Base-by-base conservation (phyloP, 139 green algal genomes). In the Penium margaritaceum region DNA sequence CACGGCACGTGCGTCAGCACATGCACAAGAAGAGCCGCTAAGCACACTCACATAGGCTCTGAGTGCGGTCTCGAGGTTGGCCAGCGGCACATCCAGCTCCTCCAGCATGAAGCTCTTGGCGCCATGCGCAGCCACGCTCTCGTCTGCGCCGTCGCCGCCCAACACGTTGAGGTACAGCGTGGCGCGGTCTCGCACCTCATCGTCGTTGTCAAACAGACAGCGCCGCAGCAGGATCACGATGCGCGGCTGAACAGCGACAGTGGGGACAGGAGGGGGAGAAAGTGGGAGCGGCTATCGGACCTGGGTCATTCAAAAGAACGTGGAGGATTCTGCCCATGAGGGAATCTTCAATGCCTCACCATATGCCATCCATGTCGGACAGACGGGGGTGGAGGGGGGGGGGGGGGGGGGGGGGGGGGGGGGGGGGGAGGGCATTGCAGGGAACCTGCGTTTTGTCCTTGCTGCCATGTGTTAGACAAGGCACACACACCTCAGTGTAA, bases 151-250 rank as follows among this genome's bases (percentile, higher is more conserved):
- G 54, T 67, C 83, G 30, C 41, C 87, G 38, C 75, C 67, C 53
- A 98, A 88, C 80, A 96, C 87, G 46, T 89, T 80, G 74, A 98
- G 81, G 82, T 93, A 92, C 51, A 97, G 71, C 39, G 90, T 95
- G 14, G 95, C 95, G 46, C 94, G 83, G 81, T 99, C 94, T n/a
- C 94, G 87, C 58, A 97, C 90, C 87, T 98, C 94, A 57, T 99
- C 94, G 63, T 99, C 94, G 54, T 91, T 95, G 81, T 99, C 94
- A 41, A 87, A 83, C 41, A 99, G 87, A n/a, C 91, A 91, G 5
- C 94, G 91, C 55, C 81, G 81, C 47, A 99, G 81, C 53, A 99
- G 89, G 37, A 91, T 74, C 19, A 92, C 54, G n/a, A 98, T 83
- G 36, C 91, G 89, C 12, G 81, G 77, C 3, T 81, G 79, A 55